Percentiles rank a stretch among this genome's conserved stretches.
Conservation (phyloP, 2,329 filamentous ascomycete genomes). For the Colletotrichum eremochloae region DNA sequence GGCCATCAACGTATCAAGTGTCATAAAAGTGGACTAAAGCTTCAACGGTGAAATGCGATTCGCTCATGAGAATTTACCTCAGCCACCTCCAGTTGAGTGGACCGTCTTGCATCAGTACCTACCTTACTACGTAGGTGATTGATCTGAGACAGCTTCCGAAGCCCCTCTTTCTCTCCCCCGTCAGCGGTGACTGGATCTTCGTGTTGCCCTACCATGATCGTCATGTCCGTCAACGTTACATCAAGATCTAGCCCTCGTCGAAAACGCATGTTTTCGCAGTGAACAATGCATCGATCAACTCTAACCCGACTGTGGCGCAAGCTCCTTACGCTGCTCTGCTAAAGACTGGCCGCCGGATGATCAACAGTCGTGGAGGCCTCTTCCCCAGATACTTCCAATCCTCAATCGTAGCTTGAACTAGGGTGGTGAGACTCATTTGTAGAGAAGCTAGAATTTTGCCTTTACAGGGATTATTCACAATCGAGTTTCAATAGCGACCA, state of each 20-base stretch:
- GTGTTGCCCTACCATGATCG: constrained; percentile 16
- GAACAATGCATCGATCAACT: constrained; percentile 14
- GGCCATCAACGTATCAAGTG: constrained; percentile 13
- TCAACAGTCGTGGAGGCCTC: constrained; percentile 28
- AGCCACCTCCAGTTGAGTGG: constrained; percentile 27
- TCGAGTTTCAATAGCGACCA: neutral
- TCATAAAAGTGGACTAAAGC: constrained; percentile 17
- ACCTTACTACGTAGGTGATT: too few relatives aligned
- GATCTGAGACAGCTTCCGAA: constrained; percentile 24
- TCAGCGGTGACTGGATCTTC: constrained; percentile 9
- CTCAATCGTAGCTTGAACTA: neutral
- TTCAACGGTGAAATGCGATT: constrained; percentile 26
- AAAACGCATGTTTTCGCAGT: neutral
- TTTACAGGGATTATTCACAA: neutral
- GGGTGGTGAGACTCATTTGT: neutral
- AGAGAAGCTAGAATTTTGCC: neutral
- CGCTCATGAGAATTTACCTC: constrained; percentile 29
- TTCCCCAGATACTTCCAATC: neutral
- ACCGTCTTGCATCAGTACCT: too few relatives aligned
- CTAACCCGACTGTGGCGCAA: constrained; percentile 2
- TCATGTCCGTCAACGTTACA: constrained; percentile 14
- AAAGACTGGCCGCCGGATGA: neutral
- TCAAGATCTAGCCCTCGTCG: constrained; percentile 14
- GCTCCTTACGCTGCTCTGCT: neutral
- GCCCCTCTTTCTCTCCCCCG: neutral